phyloP scores from a whole-genome alignment of 805 yeast genomes.

The Grigorovia yakushimaensis region DNA sequence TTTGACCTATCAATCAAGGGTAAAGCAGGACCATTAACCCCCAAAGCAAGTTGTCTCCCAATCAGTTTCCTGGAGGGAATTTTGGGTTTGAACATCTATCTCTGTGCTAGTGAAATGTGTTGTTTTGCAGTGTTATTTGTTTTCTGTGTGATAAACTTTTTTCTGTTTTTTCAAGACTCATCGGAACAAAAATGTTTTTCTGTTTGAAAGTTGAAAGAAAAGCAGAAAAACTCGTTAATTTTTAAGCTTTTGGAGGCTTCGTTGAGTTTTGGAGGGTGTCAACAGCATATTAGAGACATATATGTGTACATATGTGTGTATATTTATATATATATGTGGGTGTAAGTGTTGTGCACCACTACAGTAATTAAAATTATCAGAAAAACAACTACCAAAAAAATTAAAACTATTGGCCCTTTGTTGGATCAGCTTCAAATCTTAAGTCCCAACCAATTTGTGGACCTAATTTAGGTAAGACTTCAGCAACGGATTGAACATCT shows the following conservation, averaged over 20 bases:
- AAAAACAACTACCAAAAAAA: too few relatives aligned
- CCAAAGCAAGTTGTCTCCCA: conserved; percentile 4
- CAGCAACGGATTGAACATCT: conserved; percentile 97
- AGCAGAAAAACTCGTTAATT: too few relatives aligned
- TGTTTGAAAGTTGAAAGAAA: not conserved
- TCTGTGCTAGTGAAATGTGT: not conserved
- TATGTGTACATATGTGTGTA: too few relatives aligned
- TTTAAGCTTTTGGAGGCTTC: too few relatives aligned
- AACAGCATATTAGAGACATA: too few relatives aligned
- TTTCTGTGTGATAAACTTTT: not conserved
- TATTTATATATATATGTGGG: too few relatives aligned
- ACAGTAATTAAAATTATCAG: too few relatives aligned
- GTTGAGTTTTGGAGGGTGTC: too few relatives aligned
- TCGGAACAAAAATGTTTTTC: not conserved
- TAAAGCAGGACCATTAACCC: conserved; percentile 3
- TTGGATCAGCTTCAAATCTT: conserved; percentile 54
- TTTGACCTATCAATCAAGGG: not conserved
- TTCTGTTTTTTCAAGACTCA: not conserved
- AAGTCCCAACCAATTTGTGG: conserved; percentile 93
- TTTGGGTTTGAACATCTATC: conserved; percentile 1
- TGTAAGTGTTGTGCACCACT: too few relatives aligned
- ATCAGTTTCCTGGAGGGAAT: not conserved
- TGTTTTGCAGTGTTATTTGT: not conserved
- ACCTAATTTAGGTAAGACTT: conserved; percentile 80
- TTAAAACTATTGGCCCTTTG: conserved; percentile 3